Conservation (phyloP, 441 rosid species). For the Gossypium trilobum region DNA sequence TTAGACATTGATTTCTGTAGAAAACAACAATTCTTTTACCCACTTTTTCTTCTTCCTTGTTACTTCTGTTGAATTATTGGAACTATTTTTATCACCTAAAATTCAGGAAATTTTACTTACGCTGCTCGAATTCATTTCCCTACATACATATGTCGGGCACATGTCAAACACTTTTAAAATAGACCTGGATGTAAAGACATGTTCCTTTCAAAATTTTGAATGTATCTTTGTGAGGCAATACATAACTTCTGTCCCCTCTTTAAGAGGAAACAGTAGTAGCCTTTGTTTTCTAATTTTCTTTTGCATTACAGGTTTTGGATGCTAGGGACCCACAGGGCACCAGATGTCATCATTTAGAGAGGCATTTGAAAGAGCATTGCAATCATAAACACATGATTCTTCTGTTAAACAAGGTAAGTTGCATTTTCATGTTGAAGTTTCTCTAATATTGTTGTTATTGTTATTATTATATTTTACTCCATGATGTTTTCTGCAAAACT, state of each 20-base stretch:
- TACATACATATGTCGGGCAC: not conserved
- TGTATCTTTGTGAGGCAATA: not conserved
- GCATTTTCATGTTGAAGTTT: not conserved
- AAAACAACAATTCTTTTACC: not conserved
- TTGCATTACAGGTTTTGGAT: constrained; percentile 66
- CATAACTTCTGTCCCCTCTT: not conserved
- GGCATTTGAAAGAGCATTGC: constrained; percentile 84
- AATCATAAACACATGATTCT: constrained; percentile 80
- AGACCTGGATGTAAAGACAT: not conserved
- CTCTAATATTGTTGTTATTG: not conserved
- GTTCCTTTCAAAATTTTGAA: not conserved
- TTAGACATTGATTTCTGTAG: not conserved
- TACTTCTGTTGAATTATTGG: not conserved
- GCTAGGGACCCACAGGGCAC: constrained; percentile 95
- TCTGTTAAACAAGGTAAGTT: constrained; percentile 68
- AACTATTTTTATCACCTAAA: not conserved
- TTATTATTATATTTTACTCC: not conserved
- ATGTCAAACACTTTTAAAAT: not conserved
- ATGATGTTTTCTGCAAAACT: not conserved
- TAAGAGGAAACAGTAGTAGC: not conserved
- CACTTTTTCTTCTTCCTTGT: not conserved
- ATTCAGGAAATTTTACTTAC: not conserved
- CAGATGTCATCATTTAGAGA: constrained; percentile 80
- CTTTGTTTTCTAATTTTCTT: not conserved
- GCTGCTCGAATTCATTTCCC: not conserved